Evolutionary conservation across 2,329 filamentous ascomycete genomes (phyloP), one percentile per base, ranked within the genome.

Genomic region (Fusarium sp.): DNA sequence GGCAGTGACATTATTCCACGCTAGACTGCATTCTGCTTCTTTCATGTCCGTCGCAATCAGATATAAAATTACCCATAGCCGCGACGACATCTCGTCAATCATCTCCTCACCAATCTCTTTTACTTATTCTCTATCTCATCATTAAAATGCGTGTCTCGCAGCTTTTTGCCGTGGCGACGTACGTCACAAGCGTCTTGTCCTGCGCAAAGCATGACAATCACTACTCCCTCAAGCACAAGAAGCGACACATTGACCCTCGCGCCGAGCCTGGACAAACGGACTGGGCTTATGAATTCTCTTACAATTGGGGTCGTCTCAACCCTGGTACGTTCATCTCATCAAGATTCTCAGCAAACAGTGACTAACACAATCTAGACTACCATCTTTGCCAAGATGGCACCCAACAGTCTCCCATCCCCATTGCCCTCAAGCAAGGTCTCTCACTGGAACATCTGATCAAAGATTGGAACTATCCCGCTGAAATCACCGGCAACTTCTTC

Each of bases 321-420:
- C 71, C 74, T 30, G 62, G 74, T 76, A 15, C 1, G 35, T 8
- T 14, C 4, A 18, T 8, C 9, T 20, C 9, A 13, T 38, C 5
- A 6, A 7, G 3, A 17, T 8, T 22, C 5, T 6, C 6, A 1
- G 1, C 13, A 6, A 6, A 18, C 2, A 9, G 3, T 28, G 13
- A 30, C 41, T 64, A 8, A 62, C 22, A 15, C 24, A 8, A 2
- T 9, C 1, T 24, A 76, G 74, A 66, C 1, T 75, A 75, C 8
- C 50, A 67, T 45, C 55, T 75, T 1, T 75, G 74, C 42, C 74
- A 76, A 10, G 75, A 72, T 14, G 74, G 73, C 35, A 75, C 74
- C 0, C 74, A 73, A 2, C 74, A 75, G 30, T 72, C 74, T 0
- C 73, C 73, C 2, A 75, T 75, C 3, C 71, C 73, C 0, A 47